Conservation (phyloP, 495 filamentous ascomycete species). For the Penicillium coprophilum region DNA sequence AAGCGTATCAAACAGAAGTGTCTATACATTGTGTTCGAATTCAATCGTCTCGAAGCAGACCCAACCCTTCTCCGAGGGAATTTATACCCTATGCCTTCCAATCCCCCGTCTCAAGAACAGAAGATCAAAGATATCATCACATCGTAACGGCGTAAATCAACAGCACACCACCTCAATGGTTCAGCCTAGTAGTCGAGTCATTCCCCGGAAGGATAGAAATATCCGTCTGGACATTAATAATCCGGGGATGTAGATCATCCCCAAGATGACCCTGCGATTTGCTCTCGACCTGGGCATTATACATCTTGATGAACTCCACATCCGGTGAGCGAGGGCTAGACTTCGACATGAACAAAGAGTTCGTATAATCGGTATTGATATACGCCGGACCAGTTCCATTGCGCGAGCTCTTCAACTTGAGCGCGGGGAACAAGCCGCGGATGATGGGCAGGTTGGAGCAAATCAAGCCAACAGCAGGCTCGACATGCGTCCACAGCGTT, state of each 20-base stretch:
- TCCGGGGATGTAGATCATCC: constrained; percentile 21
- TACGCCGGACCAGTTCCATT: constrained; percentile 26
- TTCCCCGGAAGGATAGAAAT: constrained; percentile 24
- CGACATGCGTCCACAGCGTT: constrained; percentile 58
- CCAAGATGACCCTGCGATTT: constrained; percentile 13
- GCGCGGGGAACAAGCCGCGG: constrained; percentile 49
- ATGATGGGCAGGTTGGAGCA: constrained; percentile 59
- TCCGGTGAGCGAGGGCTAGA: constrained; percentile 29
- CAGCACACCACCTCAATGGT: neutral
- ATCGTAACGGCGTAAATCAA: constrained; percentile 19
- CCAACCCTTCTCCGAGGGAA: neutral
- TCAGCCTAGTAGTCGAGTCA: constrained; percentile 15
- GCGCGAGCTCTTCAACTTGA: constrained; percentile 32
- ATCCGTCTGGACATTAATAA: constrained; percentile 36
- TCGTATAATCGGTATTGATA: constrained; percentile 32
- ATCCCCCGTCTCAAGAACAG: neutral
- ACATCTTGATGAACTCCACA: constrained; percentile 36
- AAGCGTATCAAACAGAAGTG: neutral
- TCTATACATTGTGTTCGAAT: neutral
- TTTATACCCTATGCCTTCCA: neutral
- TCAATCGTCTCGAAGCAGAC: neutral
- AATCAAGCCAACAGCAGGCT: constrained; percentile 56
- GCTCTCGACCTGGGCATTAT: constrained; percentile 15
- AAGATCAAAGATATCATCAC: constrained; percentile 14
- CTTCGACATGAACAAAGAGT: constrained; percentile 29